Evolutionary conservation across 148 eudicot genomes (phyloP), one percentile per base, ranked within the genome.

Genomic region (Suaeda aralocaspica): DNA sequence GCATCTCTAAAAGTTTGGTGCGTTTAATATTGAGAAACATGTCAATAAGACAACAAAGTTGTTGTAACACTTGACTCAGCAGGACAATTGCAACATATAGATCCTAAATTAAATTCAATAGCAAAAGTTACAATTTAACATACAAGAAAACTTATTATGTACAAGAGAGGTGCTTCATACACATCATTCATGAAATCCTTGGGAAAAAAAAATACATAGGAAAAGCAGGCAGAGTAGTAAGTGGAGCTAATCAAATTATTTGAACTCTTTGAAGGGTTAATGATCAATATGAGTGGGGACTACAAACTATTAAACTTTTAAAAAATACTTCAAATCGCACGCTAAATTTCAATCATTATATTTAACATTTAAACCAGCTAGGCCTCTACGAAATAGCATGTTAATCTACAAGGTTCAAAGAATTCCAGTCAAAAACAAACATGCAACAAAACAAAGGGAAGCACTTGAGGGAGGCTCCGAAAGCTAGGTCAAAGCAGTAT

Each of bases 381-480:
- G n/a, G n/a, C n/a, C n/a, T n/a, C n/a, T n/a, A n/a, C n/a, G n/a
- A n/a, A n/a, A n/a, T 36, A 36, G 8, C 8, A 36, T 36, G 41
- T 36, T 36, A 36, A 36, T 3, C 8, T 36, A 36, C 4, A 36
- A 36, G 41, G 41, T 3, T 22, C 18, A 31, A 42, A 42, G 16
- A 18, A 28, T 29, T 19, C 0, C 18, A 66, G 22, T 13, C 16
- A 48, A 3, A 50, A 9, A 36, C 52, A 2, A 15, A 26, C 24
- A 48, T 26, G 36, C 25, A 46, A n/a, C 16, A 22, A 67, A 49
- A 68, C 33, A 33, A 68, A 68, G 34, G 41, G 4, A 33, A 63
- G 18, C 10, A 18, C 29, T 15, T 28, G 52, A 52, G 31, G 16
- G 8, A 28, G 50, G 28, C 13, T 41, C 5, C 2, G 31, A 42